Percentiles rank a stretch among this genome's conserved stretches.
Conservation (phyloP, 1,139 yeast genomes). For the Candida sojae region DNA sequence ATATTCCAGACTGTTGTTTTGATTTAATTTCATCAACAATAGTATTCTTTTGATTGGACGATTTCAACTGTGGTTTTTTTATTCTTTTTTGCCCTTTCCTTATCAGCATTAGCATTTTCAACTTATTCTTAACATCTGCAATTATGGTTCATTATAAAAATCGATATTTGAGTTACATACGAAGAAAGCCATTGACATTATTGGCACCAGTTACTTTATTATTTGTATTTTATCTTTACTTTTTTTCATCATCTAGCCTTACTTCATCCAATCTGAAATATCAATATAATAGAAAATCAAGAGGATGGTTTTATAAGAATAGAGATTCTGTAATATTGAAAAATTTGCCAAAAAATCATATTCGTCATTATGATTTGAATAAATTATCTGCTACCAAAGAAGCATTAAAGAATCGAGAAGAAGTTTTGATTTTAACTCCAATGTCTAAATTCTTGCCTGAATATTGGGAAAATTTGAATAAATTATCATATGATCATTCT, state of each 20-base stretch:
- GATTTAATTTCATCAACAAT: too few species aligned
- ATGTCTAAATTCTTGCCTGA: conserved; percentile 80
- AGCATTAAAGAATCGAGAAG: conserved; percentile 74
- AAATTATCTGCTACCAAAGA: conserved; percentile 66
- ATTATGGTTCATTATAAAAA: conserved; percentile 22
- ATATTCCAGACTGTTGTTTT: too few species aligned
- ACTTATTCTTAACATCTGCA: background rate
- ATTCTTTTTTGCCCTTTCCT: too few species aligned
- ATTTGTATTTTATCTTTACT: conserved; percentile 41
- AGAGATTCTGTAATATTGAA: conserved; percentile 54
- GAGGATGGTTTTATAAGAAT: conserved; percentile 46
- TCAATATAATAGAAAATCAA: conserved; percentile 49
- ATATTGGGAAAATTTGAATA: conserved; percentile 83
- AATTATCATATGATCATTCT: conserved; percentile 78
- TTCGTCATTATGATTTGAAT: conserved; percentile 83
- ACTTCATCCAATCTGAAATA: conserved; percentile 30
- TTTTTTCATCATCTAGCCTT: conserved; percentile 35
- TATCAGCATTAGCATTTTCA: too few species aligned
- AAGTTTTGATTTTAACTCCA: conserved; percentile 83
- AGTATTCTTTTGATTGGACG: too few species aligned
- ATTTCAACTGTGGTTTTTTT: too few species aligned
- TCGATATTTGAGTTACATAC: conserved; percentile 51
- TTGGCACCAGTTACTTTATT: conserved; percentile 49
- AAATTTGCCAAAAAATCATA: conserved; percentile 73
- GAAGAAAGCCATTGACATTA: conserved; percentile 56